Percentiles rank a stretch among this genome's conserved stretches.
Conservation (phyloP, 2,329 filamentous ascomycete species). For the Monosporascus ibericus region DNA sequence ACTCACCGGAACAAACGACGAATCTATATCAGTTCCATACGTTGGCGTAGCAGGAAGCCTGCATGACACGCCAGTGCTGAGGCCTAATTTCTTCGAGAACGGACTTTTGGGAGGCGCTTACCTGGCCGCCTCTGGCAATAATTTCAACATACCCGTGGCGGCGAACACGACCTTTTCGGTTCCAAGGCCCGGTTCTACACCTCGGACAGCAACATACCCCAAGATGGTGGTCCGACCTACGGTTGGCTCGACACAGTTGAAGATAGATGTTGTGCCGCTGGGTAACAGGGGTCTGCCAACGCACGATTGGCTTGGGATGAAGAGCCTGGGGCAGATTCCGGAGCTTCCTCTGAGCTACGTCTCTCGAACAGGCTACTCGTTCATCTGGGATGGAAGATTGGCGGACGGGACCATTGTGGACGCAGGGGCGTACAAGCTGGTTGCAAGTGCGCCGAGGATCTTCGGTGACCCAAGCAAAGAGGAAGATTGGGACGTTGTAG, state of each 20-base stretch:
- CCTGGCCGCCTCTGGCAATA: not conserved
- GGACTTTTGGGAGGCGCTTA: not conserved
- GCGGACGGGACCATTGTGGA: conserved; percentile 2
- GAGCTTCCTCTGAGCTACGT: not conserved
- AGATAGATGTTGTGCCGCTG: not conserved
- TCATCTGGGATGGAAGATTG: not conserved
- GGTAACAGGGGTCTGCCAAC: not conserved
- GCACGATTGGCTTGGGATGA: not conserved
- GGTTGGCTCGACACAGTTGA: not conserved
- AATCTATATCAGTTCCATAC: conserved; percentile 34
- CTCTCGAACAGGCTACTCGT: not conserved
- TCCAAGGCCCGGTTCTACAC: not conserved
- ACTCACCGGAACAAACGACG: conserved; percentile 33
- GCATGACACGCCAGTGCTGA: conserved; percentile 3
- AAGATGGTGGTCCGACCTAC: not conserved
- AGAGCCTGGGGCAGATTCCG: not conserved
- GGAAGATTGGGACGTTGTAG: conserved; percentile 1
- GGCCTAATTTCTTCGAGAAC: not conserved
- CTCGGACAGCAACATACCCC: not conserved
- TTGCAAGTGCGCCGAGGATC: conserved; percentile 1
- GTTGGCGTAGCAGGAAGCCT: conserved; percentile 31
- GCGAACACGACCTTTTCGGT: conserved; percentile 2
- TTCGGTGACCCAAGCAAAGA: conserved; percentile 1
- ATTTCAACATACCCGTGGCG: not conserved
- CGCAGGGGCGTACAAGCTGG: not conserved